Percentiles rank a stretch among this genome's conserved stretches.
These are phyloP conservation scores for Mycena epipterygia DNA, from an alignment of 768 basidiomycete genomes.

Conservation along the genomic window DNA sequence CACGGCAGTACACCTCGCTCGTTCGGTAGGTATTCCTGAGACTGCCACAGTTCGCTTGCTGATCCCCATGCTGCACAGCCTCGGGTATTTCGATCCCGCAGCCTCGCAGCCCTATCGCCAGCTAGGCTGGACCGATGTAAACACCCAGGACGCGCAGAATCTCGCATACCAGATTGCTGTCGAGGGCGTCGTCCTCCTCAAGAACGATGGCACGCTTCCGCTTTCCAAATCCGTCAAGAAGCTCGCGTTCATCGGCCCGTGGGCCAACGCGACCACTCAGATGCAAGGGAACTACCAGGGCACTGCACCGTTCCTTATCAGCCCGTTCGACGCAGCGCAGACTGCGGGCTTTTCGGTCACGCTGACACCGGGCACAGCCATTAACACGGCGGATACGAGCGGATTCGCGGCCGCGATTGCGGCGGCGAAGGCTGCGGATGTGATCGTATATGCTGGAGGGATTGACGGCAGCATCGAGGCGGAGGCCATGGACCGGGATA, in stretches of 20 bases:
- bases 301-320: conserved; percentile 67
- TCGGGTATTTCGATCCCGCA: conserved; percentile 70
- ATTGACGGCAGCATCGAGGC: conserved; percentile 64
- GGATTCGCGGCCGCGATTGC: conserved; percentile 67
- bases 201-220: conserved; percentile 74
- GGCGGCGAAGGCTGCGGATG: conserved; percentile 63
- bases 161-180: conserved; percentile 66
- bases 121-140: conserved; percentile 62
- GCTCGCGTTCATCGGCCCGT: conserved; percentile 72
- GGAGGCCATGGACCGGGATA: conserved; percentile 61
- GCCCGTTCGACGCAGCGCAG: conserved; percentile 63
- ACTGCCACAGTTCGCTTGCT: neutral
- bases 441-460: conserved; percentile 67
- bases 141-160: conserved; percentile 59
- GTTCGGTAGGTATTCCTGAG: conserved; percentile 54
- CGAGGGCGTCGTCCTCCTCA: conserved; percentile 71
- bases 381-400: conserved; percentile 52
- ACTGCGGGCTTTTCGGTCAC: conserved; percentile 62
- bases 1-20: conserved; percentile 66
- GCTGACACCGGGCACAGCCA: conserved; percentile 58
- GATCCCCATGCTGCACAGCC: conserved; percentile 47
- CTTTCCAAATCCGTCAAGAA: conserved; percentile 59
- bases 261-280: conserved; percentile 66
- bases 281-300: conserved; percentile 74
- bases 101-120: conserved; percentile 64